Base-by-base conservation (phyloP, 129 eudicot genomes). In the Oenanthe sinensis region DNA sequence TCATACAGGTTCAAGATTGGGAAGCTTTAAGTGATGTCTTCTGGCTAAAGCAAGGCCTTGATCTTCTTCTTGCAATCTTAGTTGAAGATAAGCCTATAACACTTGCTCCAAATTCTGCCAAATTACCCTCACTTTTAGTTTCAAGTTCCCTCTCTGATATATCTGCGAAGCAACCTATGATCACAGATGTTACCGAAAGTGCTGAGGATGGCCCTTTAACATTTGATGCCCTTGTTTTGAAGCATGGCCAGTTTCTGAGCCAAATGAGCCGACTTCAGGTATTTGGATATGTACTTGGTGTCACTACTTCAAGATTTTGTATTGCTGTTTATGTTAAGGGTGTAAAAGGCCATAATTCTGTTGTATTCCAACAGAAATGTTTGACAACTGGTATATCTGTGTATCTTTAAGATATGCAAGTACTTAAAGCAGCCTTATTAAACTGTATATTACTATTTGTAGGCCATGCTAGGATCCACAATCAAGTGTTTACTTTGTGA, bases 11-110 rank as follows among this genome's bases (percentile, higher is more conserved):
- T 74, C 99, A 96, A 83, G 97, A 92, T 49, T 96, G 99, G 99
- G 97, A 96, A 75, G 97, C 99, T 87, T 79, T 96, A 75, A 87
- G 97, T 76, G 99, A 96, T 82, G 99, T 92, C 69, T 96, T 96
- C 77, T 96, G 99, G 99, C 94, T 96, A 46, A 96, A 96, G 84
- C 99, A 96, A 84, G 99, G 99, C 62, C 97, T 96, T 78, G 99
- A 96, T 86, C 99, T 96, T 88, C 96, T 96, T 86, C 91, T 96
- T 82, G 97, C 99, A 44, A 88, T 96, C 79, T 70, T 96, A 75
- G 99, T 96, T n/a, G 99, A 96, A 88, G 91, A 87, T 54, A 91
- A 90, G 81, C 92, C 97, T 26, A 92, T 96, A n/a, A 96, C 97
- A 50, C 97, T 96, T 43, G 92, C 99, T 82, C 97, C 99, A 72